Evolutionary conservation across 75 land plant genomes (phyloP).

Genomic region (Pinus tabuliformis): DNA sequence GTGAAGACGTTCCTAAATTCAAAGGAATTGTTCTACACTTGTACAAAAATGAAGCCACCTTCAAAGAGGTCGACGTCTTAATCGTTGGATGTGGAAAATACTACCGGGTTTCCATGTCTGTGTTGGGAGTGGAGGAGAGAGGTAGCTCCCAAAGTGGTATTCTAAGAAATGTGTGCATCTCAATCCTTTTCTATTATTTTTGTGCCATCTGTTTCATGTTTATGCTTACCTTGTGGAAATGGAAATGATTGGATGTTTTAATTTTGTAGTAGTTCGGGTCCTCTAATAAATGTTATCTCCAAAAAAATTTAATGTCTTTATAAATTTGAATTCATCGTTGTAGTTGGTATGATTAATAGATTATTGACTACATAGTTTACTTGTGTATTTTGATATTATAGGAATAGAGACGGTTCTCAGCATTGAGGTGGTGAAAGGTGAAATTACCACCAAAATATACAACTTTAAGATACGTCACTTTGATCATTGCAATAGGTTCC

Average conservation of each 20-base stretch:
- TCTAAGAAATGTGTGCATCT: slow-evolving; percentile 62
- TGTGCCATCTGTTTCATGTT: neutral
- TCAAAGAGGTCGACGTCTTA: slow-evolving; percentile 34
- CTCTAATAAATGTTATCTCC: no score
- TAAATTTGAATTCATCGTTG: neutral
- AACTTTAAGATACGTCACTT: slow-evolving; percentile 54
- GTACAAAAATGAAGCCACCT: slow-evolving; percentile 47
- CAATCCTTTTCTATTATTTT: neutral
- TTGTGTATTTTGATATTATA: slow-evolving; percentile 16
- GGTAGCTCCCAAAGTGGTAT: slow-evolving; percentile 89
- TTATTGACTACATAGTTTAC: neutral
- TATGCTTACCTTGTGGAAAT: neutral
- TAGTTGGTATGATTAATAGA: neutral
- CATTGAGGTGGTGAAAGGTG: slow-evolving; percentile 87
- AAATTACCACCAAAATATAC: slow-evolving; percentile 71
- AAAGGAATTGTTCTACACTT: slow-evolving; percentile 51
- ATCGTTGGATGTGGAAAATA: slow-evolving; percentile 74
- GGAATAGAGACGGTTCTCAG: slow-evolving; percentile 85
- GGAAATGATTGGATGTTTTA: neutral
- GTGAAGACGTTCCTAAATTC: slow-evolving; percentile 40
- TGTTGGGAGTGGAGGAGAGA: slow-evolving; percentile 97
- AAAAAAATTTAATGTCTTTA: neutral
- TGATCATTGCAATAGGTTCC: slow-evolving; percentile 90
- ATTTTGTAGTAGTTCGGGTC: neutral
- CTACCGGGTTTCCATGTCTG: slow-evolving; percentile 96